Base-by-base conservation (phyloP, 768 basidiomycete species). In the Baorangia bicolor region DNA sequence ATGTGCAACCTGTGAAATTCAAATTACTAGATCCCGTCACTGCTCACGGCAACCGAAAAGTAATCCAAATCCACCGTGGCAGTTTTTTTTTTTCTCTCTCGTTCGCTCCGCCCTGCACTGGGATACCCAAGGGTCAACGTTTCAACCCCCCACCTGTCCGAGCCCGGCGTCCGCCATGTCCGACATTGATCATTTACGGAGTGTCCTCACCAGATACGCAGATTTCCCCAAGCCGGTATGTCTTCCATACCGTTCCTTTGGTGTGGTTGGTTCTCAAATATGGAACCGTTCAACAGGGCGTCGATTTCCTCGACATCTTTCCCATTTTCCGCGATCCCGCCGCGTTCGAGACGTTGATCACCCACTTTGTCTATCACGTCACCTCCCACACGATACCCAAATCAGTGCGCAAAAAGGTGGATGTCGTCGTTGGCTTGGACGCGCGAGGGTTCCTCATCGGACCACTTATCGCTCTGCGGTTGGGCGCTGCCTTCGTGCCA, bases 371-470 rank as follows among this genome's bases (percentile, higher is more conserved):
- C 49, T 82, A 95, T 73, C 96, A 90, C 67, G 75, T 98, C 68
- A 87, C 87, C 50, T 92, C 91, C 25, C 75, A 85, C 56, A 92
- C 89, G 9, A 78, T 94, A 62, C 80, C 82, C 21, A 75, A 75
- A 44, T 77, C 83, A 14, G 75, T 81, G 4, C 74, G 73, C 48
- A 81, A 81, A 60, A 93, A 87, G 72, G 82, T 95, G 62, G 96
- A 99, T 72, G 90, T 92, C 49, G 81, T 99, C 61, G 93, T 99
- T 53, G 97, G 92, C 31, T 81, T 99, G 41, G 97, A 99, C 71
- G 96, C 96, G 23, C 81, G 97, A 52, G 97, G 97, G 14, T 99
- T 99, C 78, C 81, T 99, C 48, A 73, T 99, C 11, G 97, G 95
- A 1, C 97, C 97, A 1, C 82, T 94, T 61, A 83, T 99, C 64